Evolutionary conservation across 768 basidiomycete genomes (phyloP), one percentile per base, ranked within the genome.

Genomic region (Hortiboletus flavorubellus): DNA sequence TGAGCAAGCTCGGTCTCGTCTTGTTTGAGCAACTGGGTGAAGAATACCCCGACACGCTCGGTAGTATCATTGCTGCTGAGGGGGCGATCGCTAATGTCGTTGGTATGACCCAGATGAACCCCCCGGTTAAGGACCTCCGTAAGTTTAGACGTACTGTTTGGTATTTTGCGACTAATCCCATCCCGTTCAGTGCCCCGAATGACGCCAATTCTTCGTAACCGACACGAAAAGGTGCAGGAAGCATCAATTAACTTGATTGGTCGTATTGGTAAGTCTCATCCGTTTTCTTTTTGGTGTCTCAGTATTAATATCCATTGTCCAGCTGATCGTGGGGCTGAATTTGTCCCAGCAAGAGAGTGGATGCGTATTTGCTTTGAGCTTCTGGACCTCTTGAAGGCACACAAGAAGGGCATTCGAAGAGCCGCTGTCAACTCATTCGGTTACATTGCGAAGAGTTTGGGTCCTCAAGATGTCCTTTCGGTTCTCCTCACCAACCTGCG

Each of bases 41-140:
- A 76, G 97, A 99, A 76, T 99, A 98, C 67, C 97, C 97, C 15
- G 97, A 99, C 72, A 98, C 97, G 1, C 82, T 99, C 34, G 97
- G 97, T 69, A 98, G 96, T 77, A 96, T 99, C 73, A 99, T 98
- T 72, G 95, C 96, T 46, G 97, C 97, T 42, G 93, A 94, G 66
- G 96, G 93, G 59, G 97, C 97, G 46, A 98, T 99, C 65, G 97
- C 97, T 61, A 98, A 98, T 64, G 97, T 98, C 47, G 97, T 99
- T 59, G 97, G 97, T 74, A 99, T 98, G 97, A 97, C 97, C 10
- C 93, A 98, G 72, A 99, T 99, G 97, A 98, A 97, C 70, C 97
- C 97, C 14, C 97, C 97, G 0, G 95, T 99, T 29, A 99, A 99
- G 73, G 97, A 99, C 81, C 85, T 99, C 54, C 70, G 95, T 97